Evolutionary conservation across 129 eudicot genomes (phyloP).

Genomic region (Ambrosia artemisiifolia): DNA sequence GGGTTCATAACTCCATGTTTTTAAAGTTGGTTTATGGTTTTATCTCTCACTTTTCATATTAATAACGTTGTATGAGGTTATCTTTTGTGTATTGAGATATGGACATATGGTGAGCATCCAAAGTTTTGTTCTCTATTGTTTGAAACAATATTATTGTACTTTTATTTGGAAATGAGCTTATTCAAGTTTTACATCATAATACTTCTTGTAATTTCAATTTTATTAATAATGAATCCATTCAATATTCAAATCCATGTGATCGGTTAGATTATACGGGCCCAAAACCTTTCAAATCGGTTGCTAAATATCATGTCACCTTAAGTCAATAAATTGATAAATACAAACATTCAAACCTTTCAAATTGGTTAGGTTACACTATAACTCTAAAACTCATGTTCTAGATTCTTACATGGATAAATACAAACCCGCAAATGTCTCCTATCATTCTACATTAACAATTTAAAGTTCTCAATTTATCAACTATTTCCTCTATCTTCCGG

Average conservation of each 20-base stretch:
- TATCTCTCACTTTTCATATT: not conserved
- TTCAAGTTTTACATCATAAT: conserved; percentile 1
- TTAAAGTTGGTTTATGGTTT: conserved; percentile 8
- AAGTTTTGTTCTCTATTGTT: conserved; percentile 14
- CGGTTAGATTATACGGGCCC: not conserved
- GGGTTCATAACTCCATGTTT: conserved; percentile 38
- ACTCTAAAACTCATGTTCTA: no score
- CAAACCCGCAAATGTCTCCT: no score
- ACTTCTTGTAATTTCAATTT: not conserved
- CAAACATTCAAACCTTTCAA: no score
- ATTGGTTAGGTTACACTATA: no score
- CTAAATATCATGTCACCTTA: not conserved
- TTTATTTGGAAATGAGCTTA: not conserved
- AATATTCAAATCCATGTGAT: not conserved
- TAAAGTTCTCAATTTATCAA: no score
- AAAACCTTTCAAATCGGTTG: not conserved
- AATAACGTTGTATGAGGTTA: not conserved
- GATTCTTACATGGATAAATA: no score
- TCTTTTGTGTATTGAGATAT: not conserved
- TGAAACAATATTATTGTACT: not conserved
- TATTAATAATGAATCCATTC: not conserved
- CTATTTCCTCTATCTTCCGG: no score
- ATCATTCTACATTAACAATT: no score
- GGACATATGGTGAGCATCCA: not conserved
- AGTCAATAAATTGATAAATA: no score